These are phyloP conservation scores for Scleroderma citrinum DNA, from an alignment of 768 basidiomycete genomes.

Conservation along the genomic window DNA sequence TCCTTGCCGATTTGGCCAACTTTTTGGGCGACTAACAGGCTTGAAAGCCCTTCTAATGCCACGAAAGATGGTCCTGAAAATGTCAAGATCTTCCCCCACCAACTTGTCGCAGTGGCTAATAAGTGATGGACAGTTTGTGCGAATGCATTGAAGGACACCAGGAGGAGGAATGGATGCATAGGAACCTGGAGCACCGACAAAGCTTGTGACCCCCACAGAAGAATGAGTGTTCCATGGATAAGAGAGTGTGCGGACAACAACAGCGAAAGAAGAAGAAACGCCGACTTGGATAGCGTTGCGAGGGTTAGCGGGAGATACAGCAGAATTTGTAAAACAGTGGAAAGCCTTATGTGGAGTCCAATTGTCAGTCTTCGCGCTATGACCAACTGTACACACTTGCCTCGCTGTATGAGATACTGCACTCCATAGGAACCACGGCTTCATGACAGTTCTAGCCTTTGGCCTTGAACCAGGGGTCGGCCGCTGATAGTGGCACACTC, in stretches of 20 bases:
- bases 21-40: constrained; percentile 75
- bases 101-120: constrained; percentile 49
- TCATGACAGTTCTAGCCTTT: constrained; percentile 36
- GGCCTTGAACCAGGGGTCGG: no score
- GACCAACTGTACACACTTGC: constrained; percentile 25
- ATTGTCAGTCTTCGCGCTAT: not conserved
- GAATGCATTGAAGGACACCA: constrained; percentile 83
- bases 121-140: constrained; percentile 56
- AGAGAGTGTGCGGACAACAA: constrained; percentile 71
- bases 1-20: constrained; percentile 73
- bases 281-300: constrained; percentile 72
- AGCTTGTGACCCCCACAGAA: constrained; percentile 64
- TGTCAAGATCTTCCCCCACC: constrained; percentile 70
- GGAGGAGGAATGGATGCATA: constrained; percentile 80
- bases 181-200: constrained; percentile 79
- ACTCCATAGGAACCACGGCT: constrained; percentile 63
- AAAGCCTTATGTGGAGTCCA: constrained; percentile 40
- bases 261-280: constrained; percentile 77
- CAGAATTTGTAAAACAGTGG: constrained; percentile 74
- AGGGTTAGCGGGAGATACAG: constrained; percentile 81
- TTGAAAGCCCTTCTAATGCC: constrained; percentile 78
- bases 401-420: constrained; percentile 60
- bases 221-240: constrained; percentile 74
- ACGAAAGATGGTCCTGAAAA: constrained; percentile 76
- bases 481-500: no score